phyloP scores from a whole-genome alignment of 495 filamentous ascomycete species.

The Penicillium salamii region DNA sequence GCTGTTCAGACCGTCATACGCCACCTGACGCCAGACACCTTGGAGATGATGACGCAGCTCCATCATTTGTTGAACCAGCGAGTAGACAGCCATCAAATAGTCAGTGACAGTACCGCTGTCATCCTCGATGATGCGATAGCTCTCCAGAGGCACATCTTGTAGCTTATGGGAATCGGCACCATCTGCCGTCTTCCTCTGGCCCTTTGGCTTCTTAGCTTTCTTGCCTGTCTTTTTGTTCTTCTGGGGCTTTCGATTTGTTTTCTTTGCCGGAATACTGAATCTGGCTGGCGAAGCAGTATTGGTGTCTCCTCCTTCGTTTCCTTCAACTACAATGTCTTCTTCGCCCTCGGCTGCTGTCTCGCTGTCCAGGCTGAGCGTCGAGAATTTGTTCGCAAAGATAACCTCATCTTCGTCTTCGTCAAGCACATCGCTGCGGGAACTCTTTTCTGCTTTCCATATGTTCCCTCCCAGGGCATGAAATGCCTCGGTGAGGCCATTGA shows the following conservation, averaged over 20 bases:
- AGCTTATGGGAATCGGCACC: neutral
- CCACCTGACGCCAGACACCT: constrained; percentile 42
- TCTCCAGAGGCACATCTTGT: constrained; percentile 36
- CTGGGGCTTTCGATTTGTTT: neutral
- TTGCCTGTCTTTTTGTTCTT: neutral
- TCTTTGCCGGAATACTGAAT: neutral
- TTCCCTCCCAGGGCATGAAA: neutral
- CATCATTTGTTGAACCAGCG: constrained; percentile 25
- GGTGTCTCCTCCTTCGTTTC: neutral
- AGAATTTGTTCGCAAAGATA: neutral
- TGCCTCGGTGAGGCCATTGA: neutral
- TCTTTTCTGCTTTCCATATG: neutral
- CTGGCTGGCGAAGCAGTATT: neutral
- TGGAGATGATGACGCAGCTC: constrained; percentile 36
- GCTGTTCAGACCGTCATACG: constrained; percentile 41
- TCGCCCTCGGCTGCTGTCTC: neutral
- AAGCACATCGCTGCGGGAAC: neutral
- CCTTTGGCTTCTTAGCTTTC: neutral
- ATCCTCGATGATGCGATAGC: constrained; percentile 44
- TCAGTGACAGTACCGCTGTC: constrained; percentile 15
- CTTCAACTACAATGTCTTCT: constrained; percentile 3
- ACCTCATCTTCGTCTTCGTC: neutral
- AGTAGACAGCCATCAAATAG: constrained; percentile 40
- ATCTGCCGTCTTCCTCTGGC: neutral
- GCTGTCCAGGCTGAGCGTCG: neutral